Evolutionary conservation across 2,329 filamentous ascomycete genomes (phyloP), one percentile per base, ranked within the genome.

Genomic region (Lasiodiplodia hormozganensis): DNA sequence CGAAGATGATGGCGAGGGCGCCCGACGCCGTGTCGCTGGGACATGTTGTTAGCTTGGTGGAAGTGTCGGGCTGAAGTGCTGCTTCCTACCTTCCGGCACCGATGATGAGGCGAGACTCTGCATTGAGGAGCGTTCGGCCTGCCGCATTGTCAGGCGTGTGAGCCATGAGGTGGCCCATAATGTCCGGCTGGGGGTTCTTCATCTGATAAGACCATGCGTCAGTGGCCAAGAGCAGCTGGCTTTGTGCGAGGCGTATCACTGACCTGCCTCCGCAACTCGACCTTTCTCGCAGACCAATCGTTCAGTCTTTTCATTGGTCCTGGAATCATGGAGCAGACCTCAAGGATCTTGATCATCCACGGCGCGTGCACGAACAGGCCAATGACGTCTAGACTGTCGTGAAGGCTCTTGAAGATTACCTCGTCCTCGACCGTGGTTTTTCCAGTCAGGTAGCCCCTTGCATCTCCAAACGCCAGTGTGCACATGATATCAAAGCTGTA

Each of bases 401-500:
- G 72, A 16, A 82, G 76, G 2, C 77, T 79, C 74, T 52, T 58
- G 51, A 74, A 78, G 62, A 80, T 77, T 25, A 74, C 67, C 38
- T 75, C 71, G 10, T 74, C 75, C n/a, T 23, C n/a, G 5, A 49
- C 60, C 2, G 18, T 47, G 11, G 72, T 71, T 25, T 79, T 74
- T 21, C 82, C 73, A 73, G 79, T 82, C 38, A 71, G 70, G 51
- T 74, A 75, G n/a, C 79, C 76, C 70, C 81, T 82, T 57, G 82
- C 73, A 64, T 78, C 75, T 4, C 80, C 82, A 71, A 84, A 84
- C 0, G 81, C 80, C 38, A 85, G 73, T 10, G 77, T 76, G 4
- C 82, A 80, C 79, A 84, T 83, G 28, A 83, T 76, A 71, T 84
- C 82, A 72, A 82, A 84, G 23, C 73, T 77, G 71, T 80, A 84